These are phyloP conservation scores for Alternaria viburni DNA, from an alignment of 2,329 filamentous ascomycete species.

Conservation along the genomic window DNA sequence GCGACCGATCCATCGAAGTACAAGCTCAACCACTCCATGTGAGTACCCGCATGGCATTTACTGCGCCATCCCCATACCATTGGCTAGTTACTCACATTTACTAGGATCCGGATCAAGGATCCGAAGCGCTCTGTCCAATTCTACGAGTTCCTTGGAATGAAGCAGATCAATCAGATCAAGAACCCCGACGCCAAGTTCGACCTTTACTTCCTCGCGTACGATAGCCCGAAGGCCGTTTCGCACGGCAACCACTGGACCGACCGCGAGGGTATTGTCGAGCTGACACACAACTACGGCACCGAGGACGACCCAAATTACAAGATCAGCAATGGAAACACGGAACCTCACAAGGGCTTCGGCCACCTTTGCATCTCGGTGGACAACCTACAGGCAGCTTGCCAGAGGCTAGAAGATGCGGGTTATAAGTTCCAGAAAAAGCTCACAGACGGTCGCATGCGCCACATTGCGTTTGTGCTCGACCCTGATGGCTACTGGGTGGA, in stretches of 20 bases:
- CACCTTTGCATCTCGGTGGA: conserved; percentile 77
- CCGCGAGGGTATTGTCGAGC: conserved; percentile 87
- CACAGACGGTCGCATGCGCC: conserved; percentile 71
- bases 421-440: conserved; percentile 97
- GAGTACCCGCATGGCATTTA: conserved; percentile 25
- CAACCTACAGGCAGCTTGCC: conserved; percentile 83
- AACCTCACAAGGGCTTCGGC: conserved; percentile 83
- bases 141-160: conserved; percentile 92
- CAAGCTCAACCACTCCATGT: conserved; percentile 68
- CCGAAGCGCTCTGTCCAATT: conserved; percentile 84
- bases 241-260: conserved; percentile 77
- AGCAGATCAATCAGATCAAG: conserved; percentile 77
- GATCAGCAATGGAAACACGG: conserved; percentile 87
- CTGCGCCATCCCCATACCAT: neutral
- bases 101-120: conserved; percentile 82
- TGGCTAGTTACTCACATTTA: conserved; percentile 13
- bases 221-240: conserved; percentile 76
- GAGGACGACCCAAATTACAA: conserved; percentile 83
- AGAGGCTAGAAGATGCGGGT: conserved; percentile 85
- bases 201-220: conserved; percentile 93
- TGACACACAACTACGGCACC: conserved; percentile 85
- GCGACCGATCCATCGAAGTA: conserved; percentile 66
- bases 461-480: conserved; percentile 90
- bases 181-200: conserved; percentile 92
- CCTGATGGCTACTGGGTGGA: conserved; percentile 79